Evolutionary conservation across 2,329 filamentous ascomycete species (phyloP).

Genomic region (Bipolaris cookei): DNA sequence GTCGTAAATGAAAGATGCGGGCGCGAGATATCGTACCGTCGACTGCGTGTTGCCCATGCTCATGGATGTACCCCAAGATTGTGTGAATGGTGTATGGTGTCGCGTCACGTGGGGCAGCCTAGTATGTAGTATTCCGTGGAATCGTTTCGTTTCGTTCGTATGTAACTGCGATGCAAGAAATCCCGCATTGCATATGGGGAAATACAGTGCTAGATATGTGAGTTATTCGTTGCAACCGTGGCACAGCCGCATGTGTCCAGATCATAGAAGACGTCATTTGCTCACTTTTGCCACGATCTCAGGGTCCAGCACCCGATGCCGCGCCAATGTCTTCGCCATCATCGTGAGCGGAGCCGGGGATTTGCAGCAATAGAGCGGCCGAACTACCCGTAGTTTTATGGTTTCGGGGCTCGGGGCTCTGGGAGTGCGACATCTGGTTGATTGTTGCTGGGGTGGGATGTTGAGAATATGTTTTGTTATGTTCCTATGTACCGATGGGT

Average conservation of each 20-base stretch:
- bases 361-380: not conserved
- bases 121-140: not conserved
- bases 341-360: not conserved
- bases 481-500: no score
- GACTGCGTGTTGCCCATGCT: conserved; percentile 56
- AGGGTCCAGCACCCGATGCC: conserved; percentile 14
- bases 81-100: not conserved
- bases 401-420: not conserved
- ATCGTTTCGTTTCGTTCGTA: no score
- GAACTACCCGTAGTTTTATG: not conserved
- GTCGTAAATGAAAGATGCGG: conserved; percentile 62
- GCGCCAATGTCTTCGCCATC: conserved; percentile 11
- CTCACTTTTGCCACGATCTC: conserved; percentile 5
- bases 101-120: not conserved
- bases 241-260: not conserved
- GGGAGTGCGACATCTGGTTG: not conserved
- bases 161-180: not conserved
- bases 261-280: conserved; percentile 17
- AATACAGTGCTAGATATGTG: not conserved
- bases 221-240: not conserved
- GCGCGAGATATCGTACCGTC: conserved; percentile 62
- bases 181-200: not conserved
- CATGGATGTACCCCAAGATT: not conserved
- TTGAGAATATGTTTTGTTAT: no score
- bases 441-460: no score